A percentile compares a stretch with the other conserved stretches of the same genome.
Conservation (phyloP, 78 protist genomes). For the Neovahlkampfia damariscottae region DNA sequence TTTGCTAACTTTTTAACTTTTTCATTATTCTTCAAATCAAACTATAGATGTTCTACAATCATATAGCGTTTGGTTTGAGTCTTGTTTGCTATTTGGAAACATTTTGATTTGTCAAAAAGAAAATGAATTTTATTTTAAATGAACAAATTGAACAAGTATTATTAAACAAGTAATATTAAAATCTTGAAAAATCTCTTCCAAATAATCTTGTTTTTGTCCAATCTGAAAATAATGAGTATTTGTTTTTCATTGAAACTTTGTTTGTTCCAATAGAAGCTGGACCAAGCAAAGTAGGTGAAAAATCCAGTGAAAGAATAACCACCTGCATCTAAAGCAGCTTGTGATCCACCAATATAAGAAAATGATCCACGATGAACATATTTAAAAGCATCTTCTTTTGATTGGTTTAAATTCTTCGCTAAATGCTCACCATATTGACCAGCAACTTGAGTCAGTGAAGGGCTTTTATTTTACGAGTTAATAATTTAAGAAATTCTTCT, state of each 20-base stretch:
- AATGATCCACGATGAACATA: background rate
- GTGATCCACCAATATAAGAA: background rate
- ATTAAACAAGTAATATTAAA: too few relatives aligned
- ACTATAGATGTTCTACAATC: too few relatives aligned
- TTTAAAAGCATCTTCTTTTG: background rate
- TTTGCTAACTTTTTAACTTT: too few relatives aligned
- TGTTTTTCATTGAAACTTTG: background rate
- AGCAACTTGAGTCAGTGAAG: conserved; percentile 55
- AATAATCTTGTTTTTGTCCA: background rate
- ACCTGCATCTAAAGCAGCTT: background rate
- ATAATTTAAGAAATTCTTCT: background rate
- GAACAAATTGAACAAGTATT: too few relatives aligned
- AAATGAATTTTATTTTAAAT: too few relatives aligned
- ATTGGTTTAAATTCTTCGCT: conserved; percentile 12
- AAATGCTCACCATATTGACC: conserved; percentile 39
- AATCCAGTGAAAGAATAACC: background rate
- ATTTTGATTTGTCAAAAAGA: too few relatives aligned
- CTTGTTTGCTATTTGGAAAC: too few relatives aligned
- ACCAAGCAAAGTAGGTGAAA: background rate
- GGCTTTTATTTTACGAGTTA: conserved; percentile 25
- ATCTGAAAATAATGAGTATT: background rate
- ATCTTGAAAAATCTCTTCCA: background rate
- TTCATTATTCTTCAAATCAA: too few relatives aligned
- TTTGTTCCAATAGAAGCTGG: background rate
- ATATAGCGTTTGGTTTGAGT: too few relatives aligned